Evolutionary conservation across 2,329 filamentous ascomycete genomes (phyloP).

Genomic region (Pestalotiopsis sp.): DNA sequence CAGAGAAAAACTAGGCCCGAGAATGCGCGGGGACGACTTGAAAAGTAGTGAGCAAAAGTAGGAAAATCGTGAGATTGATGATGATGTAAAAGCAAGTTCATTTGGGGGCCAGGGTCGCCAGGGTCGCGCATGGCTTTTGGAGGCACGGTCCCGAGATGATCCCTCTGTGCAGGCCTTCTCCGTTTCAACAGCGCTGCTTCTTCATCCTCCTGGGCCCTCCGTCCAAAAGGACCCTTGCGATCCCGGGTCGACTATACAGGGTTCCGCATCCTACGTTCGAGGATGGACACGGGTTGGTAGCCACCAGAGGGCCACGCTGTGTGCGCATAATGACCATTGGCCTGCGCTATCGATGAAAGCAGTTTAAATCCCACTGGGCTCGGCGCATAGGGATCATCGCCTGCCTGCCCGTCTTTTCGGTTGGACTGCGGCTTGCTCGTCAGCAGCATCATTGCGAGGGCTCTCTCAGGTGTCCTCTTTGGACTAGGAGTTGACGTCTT

Average conservation of each 20-base stretch:
- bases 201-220: not conserved
- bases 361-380: too few species aligned
- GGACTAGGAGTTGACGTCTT: not conserved
- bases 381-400: too few species aligned
- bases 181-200: not conserved
- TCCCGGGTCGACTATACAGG: not conserved
- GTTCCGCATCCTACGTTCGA: not conserved
- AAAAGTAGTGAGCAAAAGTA: too few species aligned
- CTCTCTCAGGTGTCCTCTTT: not conserved
- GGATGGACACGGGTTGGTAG: not conserved
- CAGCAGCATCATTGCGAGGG: too few species aligned
- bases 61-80: too few species aligned
- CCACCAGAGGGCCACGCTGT: not conserved
- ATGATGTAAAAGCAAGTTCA: too few species aligned
- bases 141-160: too few species aligned
- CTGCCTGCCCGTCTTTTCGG: too few species aligned
- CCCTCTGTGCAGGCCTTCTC: not conserved
- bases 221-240: not conserved
- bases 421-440: not conserved
- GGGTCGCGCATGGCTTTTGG: too few species aligned
- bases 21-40: too few species aligned
- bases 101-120: too few species aligned
- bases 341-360: not conserved
- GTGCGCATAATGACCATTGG: not conserved
- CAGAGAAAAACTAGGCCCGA: not conserved